Base-by-base conservation (phyloP, 129 eudicot species). In the Pulicaria dysenterica region DNA sequence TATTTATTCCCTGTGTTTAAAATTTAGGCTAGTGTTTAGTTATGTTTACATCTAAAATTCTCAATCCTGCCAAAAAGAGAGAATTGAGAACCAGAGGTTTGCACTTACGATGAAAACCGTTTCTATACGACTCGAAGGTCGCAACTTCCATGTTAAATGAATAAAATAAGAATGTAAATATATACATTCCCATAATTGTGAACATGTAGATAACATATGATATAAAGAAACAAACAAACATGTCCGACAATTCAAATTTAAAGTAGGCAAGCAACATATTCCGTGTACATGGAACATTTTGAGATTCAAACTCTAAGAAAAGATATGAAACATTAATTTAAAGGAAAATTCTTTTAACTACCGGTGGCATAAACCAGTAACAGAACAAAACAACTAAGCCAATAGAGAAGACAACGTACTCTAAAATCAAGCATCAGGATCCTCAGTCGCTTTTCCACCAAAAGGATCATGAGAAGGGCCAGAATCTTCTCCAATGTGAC, bases 401-500 rank as follows among this genome's bases (percentile, higher is more conserved):
- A 63, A 24, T 5, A 59, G 2, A 7, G 41, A 71, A 62, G 57
- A 13, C 5, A 45, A 15, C 58, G 4, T 80, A 80, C 84, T 19
- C 44, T 45, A 34, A 45, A 48, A 80, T 87, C 83, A 89, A 40
- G 82, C 93, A 73, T 90, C 98, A 42, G 79, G 89, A 41, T 43
- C 98, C 75, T 89, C 98, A 0, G 79, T 58, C 13, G 73, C 84
- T 70, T 78, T 85, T 37, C 89, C 97, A 79, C 93, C 95, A 84
- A 94, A 94, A 3, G 98, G 98, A 64, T 94, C 97, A 66, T 94
- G 98, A 77, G 96, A 85, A 4, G 93, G 95, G 15, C 87, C 96
- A 42, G 95, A 53, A 38, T 94, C 98, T 76, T 90, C 79, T 67
- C 98, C 96, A 76, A 88, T 94, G 64, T 86, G 90, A 7, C 96